Conservation (phyloP, 768 basidiomycete species). For the Exidia glandulosa region DNA sequence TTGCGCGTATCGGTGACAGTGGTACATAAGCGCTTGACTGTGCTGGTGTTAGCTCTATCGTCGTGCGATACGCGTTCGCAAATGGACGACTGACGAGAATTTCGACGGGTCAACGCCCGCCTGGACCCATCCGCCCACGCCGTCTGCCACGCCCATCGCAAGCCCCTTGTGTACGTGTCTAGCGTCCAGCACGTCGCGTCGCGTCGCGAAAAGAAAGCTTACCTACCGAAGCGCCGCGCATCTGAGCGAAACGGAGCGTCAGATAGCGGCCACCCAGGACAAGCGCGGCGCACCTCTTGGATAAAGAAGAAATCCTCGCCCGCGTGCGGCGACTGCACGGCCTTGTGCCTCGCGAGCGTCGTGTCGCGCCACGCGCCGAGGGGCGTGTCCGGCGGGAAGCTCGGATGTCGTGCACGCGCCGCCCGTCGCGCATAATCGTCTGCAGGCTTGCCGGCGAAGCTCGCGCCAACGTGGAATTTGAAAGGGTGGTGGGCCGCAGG, state of each 20-base stretch:
- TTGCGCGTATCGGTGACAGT: constrained; percentile 15
- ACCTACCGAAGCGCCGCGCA: constrained; percentile 71
- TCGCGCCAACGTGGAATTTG: constrained; percentile 63
- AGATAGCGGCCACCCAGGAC: background rate
- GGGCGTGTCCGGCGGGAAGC: constrained; percentile 42
- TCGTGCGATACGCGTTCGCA: background rate
- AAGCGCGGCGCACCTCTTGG: constrained; percentile 43
- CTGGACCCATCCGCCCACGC: constrained; percentile 86
- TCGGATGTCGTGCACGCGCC: constrained; percentile 1
- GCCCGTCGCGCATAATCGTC: constrained; percentile 16
- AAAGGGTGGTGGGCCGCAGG: constrained; percentile 29
- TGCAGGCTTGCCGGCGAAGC: constrained; percentile 67
- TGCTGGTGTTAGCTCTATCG: background rate
- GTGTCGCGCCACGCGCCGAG: constrained; percentile 64
- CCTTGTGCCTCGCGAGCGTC: constrained; percentile 39
- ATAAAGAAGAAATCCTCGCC: constrained; percentile 60
- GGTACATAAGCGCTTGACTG: constrained; percentile 75
- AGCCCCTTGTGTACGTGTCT: constrained; percentile 33
- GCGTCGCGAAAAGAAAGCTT: constrained; percentile 10
- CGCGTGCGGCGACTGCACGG: constrained; percentile 26
- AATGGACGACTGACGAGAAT: constrained; percentile 37
- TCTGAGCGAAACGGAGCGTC: constrained; percentile 28
- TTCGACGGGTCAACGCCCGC: constrained; percentile 78
- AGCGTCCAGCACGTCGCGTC: too few species aligned
- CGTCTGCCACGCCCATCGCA: constrained; percentile 80